These are phyloP conservation scores for Ilex asprella DNA, from an alignment of 257 asterid genomes.

Conservation along the genomic window DNA sequence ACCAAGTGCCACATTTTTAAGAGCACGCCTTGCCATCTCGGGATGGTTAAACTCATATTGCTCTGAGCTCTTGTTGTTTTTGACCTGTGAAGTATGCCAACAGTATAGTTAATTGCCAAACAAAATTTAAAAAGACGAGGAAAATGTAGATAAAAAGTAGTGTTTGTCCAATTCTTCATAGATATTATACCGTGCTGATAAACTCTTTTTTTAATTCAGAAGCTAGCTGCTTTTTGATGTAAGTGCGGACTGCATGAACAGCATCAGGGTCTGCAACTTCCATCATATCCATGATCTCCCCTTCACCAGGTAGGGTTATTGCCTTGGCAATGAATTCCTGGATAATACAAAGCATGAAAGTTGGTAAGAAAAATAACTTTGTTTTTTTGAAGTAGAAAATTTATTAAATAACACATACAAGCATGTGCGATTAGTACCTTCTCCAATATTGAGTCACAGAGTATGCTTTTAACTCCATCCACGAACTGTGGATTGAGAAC, in stretches of 20 bases:
- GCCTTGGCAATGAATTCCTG: constrained; percentile 89
- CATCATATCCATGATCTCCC: constrained; percentile 88
- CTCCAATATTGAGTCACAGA: constrained; percentile 53
- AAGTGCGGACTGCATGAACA: constrained; percentile 67
- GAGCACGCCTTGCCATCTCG: constrained; percentile 73
- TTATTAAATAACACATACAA: not conserved
- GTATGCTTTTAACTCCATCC: constrained; percentile 59
- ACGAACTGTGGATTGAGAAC: constrained; percentile 61
- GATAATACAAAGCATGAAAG: constrained; percentile 4
- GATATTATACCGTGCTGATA: constrained; percentile 40
- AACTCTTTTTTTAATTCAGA: constrained; percentile 55
- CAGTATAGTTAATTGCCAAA: not conserved
- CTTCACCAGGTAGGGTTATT: constrained; percentile 65
- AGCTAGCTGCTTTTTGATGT: constrained; percentile 70
- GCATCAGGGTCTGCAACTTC: constrained; percentile 89
- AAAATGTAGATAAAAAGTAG: not conserved
- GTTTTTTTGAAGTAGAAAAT: too few relatives aligned
- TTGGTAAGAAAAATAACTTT: too few relatives aligned
- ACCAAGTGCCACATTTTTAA: constrained; percentile 75
- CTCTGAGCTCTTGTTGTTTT: constrained; percentile 52
- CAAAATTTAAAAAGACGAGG: not conserved
- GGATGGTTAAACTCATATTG: constrained; percentile 54
- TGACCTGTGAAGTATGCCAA: constrained; percentile 29
- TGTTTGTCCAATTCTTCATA: not conserved
- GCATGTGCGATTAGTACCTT: constrained; percentile 33